Evolutionary conservation across 345 rosid genomes (phyloP).

Genomic region (Syzygium oleosum): DNA sequence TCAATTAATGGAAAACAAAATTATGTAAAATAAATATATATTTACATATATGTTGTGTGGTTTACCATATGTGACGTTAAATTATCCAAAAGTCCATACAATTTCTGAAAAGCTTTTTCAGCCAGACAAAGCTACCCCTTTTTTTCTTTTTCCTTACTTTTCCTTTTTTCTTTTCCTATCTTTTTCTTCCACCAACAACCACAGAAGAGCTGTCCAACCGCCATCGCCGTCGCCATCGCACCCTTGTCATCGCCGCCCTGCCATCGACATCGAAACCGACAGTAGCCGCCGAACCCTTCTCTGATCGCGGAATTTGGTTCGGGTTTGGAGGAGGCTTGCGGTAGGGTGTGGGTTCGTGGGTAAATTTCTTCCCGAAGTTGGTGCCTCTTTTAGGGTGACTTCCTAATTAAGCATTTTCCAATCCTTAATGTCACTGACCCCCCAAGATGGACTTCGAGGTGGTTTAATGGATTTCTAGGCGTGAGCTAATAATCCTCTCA

Average conservation of each 20-base stretch:
- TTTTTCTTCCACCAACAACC: no score
- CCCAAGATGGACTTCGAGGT: no score
- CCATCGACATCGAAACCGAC: neutral
- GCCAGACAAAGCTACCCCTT: neutral
- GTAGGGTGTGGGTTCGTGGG: no score
- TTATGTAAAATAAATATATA: neutral
- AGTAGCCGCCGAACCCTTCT: neutral
- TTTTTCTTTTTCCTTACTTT: no score
- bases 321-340: neutral
- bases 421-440: no score
- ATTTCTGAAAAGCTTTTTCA: neutral
- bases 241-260: accelerated
- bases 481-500: no score
- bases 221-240: neutral
- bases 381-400: no score
- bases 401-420: no score
- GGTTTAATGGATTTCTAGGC: no score
- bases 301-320: neutral
- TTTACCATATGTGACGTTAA: neutral
- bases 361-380: no score
- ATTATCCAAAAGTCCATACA: neutral
- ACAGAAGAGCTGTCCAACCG: neutral
- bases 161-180: no score
- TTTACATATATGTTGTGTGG: neutral
- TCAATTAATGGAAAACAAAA: neutral